Evolutionary conservation across 2,329 filamentous ascomycete species (phyloP), one percentile per base, ranked within the genome.

Genomic region (Ophiognomonia clavigignenti-juglandacearum): DNA sequence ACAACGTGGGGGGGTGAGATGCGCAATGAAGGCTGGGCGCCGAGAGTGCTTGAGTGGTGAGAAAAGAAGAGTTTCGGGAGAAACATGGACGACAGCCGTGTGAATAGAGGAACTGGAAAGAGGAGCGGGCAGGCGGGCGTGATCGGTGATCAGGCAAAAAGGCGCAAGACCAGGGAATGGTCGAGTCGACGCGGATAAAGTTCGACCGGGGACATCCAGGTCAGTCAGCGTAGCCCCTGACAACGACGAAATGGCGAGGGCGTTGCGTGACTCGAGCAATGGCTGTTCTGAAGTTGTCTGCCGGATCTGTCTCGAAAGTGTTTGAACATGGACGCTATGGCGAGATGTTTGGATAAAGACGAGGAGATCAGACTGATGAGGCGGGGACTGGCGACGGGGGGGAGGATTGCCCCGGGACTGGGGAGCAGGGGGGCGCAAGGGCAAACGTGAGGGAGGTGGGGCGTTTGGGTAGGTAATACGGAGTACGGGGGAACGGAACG

Each of bases 1-100:
- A 49, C 39, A 50, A 50, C 36, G 46, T 55, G 53, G 57, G 43
- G 59, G 55, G 55, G 58, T 57, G 54, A 55, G 52, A 53, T 51
- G 52, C 20, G 14, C 14, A n/a, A n/a, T n/a, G 53, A 59, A 59
- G 60, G 61, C 65, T 69, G 64, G 66, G 64, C 65, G 66, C 66
- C 65, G 58, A 68, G 66, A 66, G 61, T 58, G 60, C 56, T 59
- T 61, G 53, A 57, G 53, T 52, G n/a, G 32, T 23, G 45, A 55
- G 34, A 24, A 38, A 23, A 29, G 4, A 20, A 19, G 36, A 32
- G 14, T 34, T 4, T 20, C 18, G 34, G 22, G 35, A 40, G 31
- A 19, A 26, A 37, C 37, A 31, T 7, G 29, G 43, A 31, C 7
- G 31, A n/a, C 31, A 16, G 31, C 29, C n/a, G 29, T 10, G 29